phyloP scores from a whole-genome alignment of 495 filamentous ascomycete genomes.

The Tetracladium marchalianum region DNA sequence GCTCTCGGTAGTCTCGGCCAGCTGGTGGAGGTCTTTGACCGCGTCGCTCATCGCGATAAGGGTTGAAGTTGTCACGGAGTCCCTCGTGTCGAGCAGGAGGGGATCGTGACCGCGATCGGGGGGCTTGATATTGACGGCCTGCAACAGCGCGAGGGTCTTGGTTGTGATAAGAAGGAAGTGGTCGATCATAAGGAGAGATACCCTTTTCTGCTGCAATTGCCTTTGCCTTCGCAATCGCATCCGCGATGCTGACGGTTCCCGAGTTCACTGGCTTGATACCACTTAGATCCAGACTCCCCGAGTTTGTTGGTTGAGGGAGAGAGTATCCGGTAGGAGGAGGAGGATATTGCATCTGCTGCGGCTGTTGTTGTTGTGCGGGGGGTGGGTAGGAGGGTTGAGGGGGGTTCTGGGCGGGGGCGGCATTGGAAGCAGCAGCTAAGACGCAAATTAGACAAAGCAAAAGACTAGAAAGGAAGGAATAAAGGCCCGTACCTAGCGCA shows the following conservation, averaged over 20 bases:
- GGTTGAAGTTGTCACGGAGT: constrained; percentile 62
- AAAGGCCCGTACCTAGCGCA: constrained; percentile 33
- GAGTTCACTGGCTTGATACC: constrained; percentile 62
- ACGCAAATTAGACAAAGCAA: constrained; percentile 1
- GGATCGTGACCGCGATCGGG: constrained; percentile 61
- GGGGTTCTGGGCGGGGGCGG: constrained; percentile 30
- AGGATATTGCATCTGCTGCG: constrained; percentile 25
- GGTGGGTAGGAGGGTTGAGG: constrained; percentile 30
- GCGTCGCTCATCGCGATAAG: constrained; percentile 69
- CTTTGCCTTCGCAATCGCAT: constrained; percentile 65
- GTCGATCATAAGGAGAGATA: constrained; percentile 41
- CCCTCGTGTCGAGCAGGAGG: constrained; percentile 46
- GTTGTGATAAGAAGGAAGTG: constrained; percentile 24
- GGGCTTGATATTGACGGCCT: constrained; percentile 41
- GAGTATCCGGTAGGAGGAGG: constrained; percentile 31
- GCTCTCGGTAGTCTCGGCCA: constrained; percentile 49
- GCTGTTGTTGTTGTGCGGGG: constrained; percentile 22
- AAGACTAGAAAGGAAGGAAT: neutral
- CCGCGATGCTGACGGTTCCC: constrained; percentile 61
- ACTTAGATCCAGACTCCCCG: constrained; percentile 64
- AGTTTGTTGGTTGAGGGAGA: constrained; percentile 56
- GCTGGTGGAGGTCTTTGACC: constrained; percentile 42
- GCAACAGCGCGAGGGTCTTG: constrained; percentile 26
- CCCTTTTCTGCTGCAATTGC: constrained; percentile 64
- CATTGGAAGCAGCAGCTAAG: constrained; percentile 35